Percentiles rank a stretch among this genome's conserved stretches.
Conservation (phyloP, 2,329 filamentous ascomycete species). For the Aspergillus persii region DNA sequence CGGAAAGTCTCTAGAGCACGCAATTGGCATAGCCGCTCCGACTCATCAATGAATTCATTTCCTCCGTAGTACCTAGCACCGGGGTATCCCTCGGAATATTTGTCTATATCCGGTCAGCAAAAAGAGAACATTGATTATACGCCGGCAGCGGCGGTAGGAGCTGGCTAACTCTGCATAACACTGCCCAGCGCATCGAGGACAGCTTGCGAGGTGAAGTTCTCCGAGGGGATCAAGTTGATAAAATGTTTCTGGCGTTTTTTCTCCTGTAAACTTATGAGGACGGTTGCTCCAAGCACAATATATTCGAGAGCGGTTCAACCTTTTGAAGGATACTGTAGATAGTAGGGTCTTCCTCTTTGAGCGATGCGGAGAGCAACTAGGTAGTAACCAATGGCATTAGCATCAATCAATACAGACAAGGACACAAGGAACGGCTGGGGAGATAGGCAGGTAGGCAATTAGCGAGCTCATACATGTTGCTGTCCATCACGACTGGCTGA, state of each 20-base stretch:
- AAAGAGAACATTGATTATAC: not conserved
- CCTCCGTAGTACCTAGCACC: conserved; percentile 95
- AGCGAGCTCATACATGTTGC: conserved; percentile 35
- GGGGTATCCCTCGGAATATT: conserved; percentile 98
- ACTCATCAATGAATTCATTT: conserved; percentile 91
- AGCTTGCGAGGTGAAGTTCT: conserved; percentile 93
- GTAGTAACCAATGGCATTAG: conserved; percentile 4
- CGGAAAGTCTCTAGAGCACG: conserved; percentile 85
- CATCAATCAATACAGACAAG: not conserved
- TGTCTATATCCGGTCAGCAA: conserved; percentile 60
- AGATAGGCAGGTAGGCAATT: not conserved
- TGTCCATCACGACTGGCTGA: conserved; percentile 41
- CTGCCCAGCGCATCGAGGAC: conserved; percentile 89
- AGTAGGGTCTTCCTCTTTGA: conserved; percentile 80
- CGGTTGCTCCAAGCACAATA: not conserved
- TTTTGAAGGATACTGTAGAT: conserved; percentile 90
- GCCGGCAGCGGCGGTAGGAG: not conserved
- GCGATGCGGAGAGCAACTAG: conserved; percentile 74
- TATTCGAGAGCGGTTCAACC: conserved; percentile 49
- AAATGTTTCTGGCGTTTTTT: conserved; percentile 96
- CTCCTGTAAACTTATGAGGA: conserved; percentile 59
- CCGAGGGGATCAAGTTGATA: conserved; percentile 93
- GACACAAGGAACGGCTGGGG: not conserved
- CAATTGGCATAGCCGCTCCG: conserved; percentile 85
- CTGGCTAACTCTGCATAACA: conserved; percentile 81